Conservation (phyloP, 495 filamentous ascomycete species). For the Aspergillus diversus region DNA sequence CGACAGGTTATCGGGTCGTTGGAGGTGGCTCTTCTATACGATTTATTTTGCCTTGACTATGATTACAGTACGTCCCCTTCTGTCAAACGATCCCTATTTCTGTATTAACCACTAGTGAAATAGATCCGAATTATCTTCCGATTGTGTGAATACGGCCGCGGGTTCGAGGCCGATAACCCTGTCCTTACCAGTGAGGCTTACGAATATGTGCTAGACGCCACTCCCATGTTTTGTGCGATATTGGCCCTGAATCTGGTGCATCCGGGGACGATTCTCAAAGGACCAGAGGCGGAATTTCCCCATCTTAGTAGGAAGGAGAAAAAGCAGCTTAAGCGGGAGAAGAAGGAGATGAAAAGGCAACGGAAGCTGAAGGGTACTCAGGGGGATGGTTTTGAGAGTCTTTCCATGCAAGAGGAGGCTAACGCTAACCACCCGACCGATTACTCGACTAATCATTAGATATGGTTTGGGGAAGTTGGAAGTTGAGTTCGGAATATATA, state of each 20-base stretch:
- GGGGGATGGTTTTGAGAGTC: too few relatives aligned
- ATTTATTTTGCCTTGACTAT: slow-evolving; percentile 52
- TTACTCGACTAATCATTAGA: too few relatives aligned
- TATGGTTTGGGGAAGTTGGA: too few relatives aligned
- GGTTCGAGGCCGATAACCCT: slow-evolving; percentile 12
- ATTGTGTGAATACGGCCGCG: slow-evolving; percentile 12
- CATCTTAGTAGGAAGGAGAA: slow-evolving; percentile 13
- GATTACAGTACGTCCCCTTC: slow-evolving; percentile 13
- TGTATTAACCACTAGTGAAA: background rate
- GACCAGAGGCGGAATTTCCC: slow-evolving; percentile 5
- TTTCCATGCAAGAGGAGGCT: too few relatives aligned
- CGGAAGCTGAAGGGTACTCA: background rate
- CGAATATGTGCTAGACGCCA: slow-evolving; percentile 20
- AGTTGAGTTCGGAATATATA: too few relatives aligned
- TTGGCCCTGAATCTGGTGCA: slow-evolving; percentile 14
- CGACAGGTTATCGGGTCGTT: slow-evolving; percentile 28
- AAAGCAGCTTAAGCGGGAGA: slow-evolving; percentile 14
- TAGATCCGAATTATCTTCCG: slow-evolving; percentile 23
- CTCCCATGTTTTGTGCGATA: slow-evolving; percentile 21
- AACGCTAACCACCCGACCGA: too few relatives aligned
- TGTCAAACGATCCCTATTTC: background rate
- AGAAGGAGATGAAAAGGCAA: slow-evolving; percentile 8
- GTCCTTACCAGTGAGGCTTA: slow-evolving; percentile 14
- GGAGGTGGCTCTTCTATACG: slow-evolving; percentile 51
- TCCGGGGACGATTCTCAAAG: slow-evolving; percentile 12